Evolutionary conservation across 805 yeast species (phyloP).

Genomic region (Yamadazyma olivae): DNA sequence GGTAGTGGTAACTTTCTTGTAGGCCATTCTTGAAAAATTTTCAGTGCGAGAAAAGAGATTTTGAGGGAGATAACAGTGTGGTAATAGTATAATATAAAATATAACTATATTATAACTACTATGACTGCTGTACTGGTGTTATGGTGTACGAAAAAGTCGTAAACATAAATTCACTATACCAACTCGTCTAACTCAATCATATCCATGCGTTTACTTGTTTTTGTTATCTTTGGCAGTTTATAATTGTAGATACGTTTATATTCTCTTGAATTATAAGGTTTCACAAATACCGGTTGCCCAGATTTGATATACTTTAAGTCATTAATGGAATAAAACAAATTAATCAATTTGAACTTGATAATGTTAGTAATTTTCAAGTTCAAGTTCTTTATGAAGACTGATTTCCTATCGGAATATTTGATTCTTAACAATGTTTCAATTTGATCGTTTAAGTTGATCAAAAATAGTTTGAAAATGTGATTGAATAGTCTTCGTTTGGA

Average conservation of each 20-base stretch:
- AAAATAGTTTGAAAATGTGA: conserved; percentile 34
- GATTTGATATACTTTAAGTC: conserved; percentile 18
- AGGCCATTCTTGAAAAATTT: conserved; percentile 29
- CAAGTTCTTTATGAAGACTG: conserved; percentile 27
- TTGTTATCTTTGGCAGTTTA: not conserved
- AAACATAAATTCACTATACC: too few species aligned
- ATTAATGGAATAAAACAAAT: conserved; percentile 18
- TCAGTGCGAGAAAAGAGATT: conserved; percentile 1
- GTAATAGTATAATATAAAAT: too few species aligned
- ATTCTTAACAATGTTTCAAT: conserved; percentile 33
- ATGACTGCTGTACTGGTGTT: too few species aligned
- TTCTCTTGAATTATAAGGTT: conserved; percentile 7
- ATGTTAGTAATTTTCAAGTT: conserved; percentile 24
- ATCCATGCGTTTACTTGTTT: not conserved
- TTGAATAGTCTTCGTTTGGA: conserved; percentile 17
- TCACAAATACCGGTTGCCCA: conserved; percentile 18
- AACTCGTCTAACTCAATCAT: conserved; percentile 6
- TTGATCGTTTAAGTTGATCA: conserved; percentile 36
- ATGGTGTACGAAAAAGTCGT: too few species aligned
- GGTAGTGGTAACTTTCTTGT: conserved; percentile 40
- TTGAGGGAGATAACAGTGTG: too few species aligned
- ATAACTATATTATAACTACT: too few species aligned
- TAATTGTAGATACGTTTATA: conserved; percentile 14
- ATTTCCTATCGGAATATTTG: conserved; percentile 30
- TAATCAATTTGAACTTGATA: conserved; percentile 24